Base-by-base conservation (phyloP, 129 eudicot genomes). In the Calendula officinalis region DNA sequence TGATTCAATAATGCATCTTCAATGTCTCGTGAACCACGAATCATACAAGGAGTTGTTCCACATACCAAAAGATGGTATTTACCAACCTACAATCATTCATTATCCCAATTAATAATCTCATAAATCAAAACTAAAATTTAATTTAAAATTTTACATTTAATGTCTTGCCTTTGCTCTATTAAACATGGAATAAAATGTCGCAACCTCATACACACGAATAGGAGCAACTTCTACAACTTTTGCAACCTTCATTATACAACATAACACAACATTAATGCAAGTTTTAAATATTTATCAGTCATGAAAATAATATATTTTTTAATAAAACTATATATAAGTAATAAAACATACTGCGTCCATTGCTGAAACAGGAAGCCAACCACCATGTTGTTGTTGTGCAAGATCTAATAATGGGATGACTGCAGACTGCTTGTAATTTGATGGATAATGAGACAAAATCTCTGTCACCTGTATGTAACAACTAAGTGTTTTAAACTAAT, bases 311-410 rank as follows among this genome's bases (percentile, higher is more conserved):
- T 51, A 22, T 22, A 15, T 4, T 17, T 3, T 4, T 5, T 1
- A 48, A 14, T 5, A 7, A 57, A 53, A 10, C n/a, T 40, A 54
- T 39, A 73, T 14, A 49, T 49, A 15, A 45, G 30, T 22, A 22
- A 22, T 22, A 22, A 22, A 65, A 80, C 51, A 67, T 35, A 50
- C 99, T 73, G 87, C 97, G 78, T 94, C 84, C 99, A 94, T 94
- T 47, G 99, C 97, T 62, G 99, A 89, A 81, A 94, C 99, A 50
- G 99, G 87, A 71, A 94, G 99, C 99, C 99, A 94, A 32, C 99
- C 99, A 32, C 97, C 97, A 83, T 88, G 83, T 60, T 94, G 97
- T 62, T 89, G 99, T 55, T 94, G 99, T 63, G 99, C 99, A 78
- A 94, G 95, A 89, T 94, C 99, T 40, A 94, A 81, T 76, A 94